Base-by-base conservation (phyloP, 352 stramenopile species). In the Globisporangium mamillatum region DNA sequence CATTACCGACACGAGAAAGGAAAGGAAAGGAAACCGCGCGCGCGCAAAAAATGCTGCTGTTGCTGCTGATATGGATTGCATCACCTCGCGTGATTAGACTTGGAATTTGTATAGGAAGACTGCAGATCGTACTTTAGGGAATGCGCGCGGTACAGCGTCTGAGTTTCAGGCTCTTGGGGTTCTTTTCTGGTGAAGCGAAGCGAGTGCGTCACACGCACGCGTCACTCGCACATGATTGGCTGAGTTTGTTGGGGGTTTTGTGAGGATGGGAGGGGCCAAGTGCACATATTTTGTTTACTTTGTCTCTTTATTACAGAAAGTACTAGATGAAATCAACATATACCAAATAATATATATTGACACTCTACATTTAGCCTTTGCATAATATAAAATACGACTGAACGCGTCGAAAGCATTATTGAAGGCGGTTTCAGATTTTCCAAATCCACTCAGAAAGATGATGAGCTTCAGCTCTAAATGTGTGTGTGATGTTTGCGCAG, bases 221-320 rank as follows among this genome's bases (percentile, higher is more conserved):
- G 59, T 64, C 59, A 64, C 59, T 16, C 36, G 34, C 36, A 34
- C 38, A 14, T 64, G 59, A 64, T 64, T 64, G 59, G 59, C 59
- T 54, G 59, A 63, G 58, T 4, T 4, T 52, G 27, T 12, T 46
- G 34, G 38, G 27, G 27, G 27, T 18, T 18, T 46, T 46, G 10
- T 14, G 16, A 9, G 8, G 22, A 50, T 14, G 29, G 32, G 32
- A 52, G 20, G 53, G 44, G 5, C 5, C 44, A 52, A 52, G 18
- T 52, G 44, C 44, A 52, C 18, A 22, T 22, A 52, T 10, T 52
- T 22, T 22, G 18, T 52, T 34, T 12, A 36, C 1, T 38, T 38
- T 59, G n/a, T 4, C 52, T 34, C 22, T 57, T 57, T 34, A 34
- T 57, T 16, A 16, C 10, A 18, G 3, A 29, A 10, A 56, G 3